phyloP scores from a whole-genome alignment of 106 monocot genomes.

The Platanthera guangdongensis region DNA sequence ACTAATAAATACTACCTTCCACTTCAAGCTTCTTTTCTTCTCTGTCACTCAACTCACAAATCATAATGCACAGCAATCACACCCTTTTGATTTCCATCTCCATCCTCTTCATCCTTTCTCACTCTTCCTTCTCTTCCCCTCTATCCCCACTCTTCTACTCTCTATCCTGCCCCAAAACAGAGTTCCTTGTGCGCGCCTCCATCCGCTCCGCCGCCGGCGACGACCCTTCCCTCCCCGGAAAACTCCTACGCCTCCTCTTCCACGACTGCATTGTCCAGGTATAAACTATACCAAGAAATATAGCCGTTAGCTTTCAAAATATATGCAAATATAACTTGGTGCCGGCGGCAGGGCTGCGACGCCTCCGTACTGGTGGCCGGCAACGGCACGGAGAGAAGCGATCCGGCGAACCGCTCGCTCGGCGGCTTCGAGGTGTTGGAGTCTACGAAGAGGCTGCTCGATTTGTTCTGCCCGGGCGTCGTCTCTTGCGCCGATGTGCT shows the following conservation, averaged over 20 bases:
- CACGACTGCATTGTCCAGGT: constrained; percentile 96
- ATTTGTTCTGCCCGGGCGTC: constrained; percentile 46
- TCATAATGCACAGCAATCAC: no score
- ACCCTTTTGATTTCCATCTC: no score
- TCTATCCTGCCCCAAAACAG: constrained; percentile 58
- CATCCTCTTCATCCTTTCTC: not conserved
- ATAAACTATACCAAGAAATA: not conserved
- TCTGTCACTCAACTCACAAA: no score
- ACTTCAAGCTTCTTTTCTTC: no score
- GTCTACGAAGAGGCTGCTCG: constrained; percentile 54
- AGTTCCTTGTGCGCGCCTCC: constrained; percentile 38
- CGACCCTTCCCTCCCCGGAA: constrained; percentile 60
- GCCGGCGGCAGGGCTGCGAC: constrained; percentile 62
- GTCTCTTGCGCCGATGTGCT: constrained; percentile 86
- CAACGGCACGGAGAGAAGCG: constrained; percentile 63
- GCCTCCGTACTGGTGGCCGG: constrained; percentile 73
- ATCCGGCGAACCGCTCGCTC: constrained; percentile 64
- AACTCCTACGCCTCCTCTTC: constrained; percentile 78
- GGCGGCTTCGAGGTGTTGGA: constrained; percentile 78
- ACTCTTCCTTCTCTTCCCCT: constrained; percentile 11
- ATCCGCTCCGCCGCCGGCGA: constrained; percentile 36
- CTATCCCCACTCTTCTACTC: constrained; percentile 58
- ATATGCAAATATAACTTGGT: no score
- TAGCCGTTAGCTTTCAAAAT: no score
- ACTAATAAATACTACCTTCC: no score